Conservation (phyloP, 2,329 filamentous ascomycete genomes). For the Sarocladium brachiariae region DNA sequence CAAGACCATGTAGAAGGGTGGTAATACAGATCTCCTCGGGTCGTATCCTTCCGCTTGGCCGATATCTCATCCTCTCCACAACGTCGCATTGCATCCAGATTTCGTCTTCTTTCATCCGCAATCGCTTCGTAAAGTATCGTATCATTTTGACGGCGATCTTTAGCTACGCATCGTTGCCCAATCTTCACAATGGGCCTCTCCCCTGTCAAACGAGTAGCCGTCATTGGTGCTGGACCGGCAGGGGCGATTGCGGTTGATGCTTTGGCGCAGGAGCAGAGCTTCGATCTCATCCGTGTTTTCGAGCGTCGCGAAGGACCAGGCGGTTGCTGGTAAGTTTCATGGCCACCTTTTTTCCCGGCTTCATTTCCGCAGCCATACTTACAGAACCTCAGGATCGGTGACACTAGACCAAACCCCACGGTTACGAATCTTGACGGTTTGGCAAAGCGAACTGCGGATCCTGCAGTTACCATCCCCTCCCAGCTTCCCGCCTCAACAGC, state of each 20-base stretch:
- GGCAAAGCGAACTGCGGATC: conserved; percentile 42
- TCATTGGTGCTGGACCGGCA: conserved; percentile 55
- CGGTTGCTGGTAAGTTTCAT: conserved; percentile 51
- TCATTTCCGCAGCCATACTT: no score
- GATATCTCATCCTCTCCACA: background rate
- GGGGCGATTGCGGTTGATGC: conserved; percentile 56
- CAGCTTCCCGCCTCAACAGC: conserved; percentile 39
- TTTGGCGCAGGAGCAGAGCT: conserved; percentile 48
- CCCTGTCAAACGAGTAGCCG: conserved; percentile 37
- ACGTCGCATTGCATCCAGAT: no score
- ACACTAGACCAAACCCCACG: conserved; percentile 28
- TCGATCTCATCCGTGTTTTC: conserved; percentile 54
- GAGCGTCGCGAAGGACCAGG: conserved; percentile 53
- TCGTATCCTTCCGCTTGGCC: background rate
- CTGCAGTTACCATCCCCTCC: conserved; percentile 38
- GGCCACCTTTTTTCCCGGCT: no score
- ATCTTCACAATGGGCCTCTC: background rate
- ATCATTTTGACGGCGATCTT: background rate
- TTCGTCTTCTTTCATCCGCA: background rate
- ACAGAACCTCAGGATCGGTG: conserved; percentile 42
- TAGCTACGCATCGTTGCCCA: background rate
- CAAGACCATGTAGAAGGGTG: no score
- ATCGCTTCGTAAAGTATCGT: background rate
- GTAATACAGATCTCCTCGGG: background rate
- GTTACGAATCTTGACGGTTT: conserved; percentile 39